A percentile compares a stretch with the other conserved stretches of the same genome.
Conservation (phyloP, 805 yeast species). For the Metschnikowia rubicola region DNA sequence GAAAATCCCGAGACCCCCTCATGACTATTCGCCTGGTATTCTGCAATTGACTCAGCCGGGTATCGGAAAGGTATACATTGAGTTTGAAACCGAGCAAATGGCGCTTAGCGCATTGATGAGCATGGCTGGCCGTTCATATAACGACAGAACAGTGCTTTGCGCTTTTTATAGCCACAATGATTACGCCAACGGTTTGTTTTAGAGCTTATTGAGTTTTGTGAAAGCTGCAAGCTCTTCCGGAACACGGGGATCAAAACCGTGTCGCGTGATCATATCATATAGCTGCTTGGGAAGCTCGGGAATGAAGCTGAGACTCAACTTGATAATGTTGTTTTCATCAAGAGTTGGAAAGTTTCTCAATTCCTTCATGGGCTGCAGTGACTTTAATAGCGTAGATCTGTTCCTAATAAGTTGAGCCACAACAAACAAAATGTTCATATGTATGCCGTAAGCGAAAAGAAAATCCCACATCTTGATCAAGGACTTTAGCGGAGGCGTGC, state of each 20-base stretch:
- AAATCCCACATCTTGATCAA: constrained; percentile 85
- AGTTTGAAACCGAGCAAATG: constrained; percentile 49
- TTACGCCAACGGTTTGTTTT: constrained; percentile 42
- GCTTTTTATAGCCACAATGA: constrained; percentile 60
- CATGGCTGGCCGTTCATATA: constrained; percentile 63
- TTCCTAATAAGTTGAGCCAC: constrained; percentile 78
- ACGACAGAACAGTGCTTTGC: constrained; percentile 66
- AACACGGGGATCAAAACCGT: constrained; percentile 52
- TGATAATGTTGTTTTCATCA: constrained; percentile 70
- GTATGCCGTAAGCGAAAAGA: constrained; percentile 85
- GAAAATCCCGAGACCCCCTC: constrained; percentile 60
- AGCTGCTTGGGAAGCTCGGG: constrained; percentile 67
- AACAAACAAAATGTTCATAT: constrained; percentile 77
- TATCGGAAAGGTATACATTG: constrained; percentile 69
- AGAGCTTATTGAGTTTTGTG: constrained; percentile 9
- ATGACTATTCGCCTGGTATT: constrained; percentile 42
- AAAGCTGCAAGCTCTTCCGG: constrained; percentile 30
- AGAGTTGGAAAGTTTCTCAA: constrained; percentile 70
- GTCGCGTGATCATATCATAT: constrained; percentile 61
- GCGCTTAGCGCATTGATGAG: constrained; percentile 57
- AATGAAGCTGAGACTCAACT: constrained; percentile 74
- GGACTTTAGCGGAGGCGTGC: constrained; percentile 79
- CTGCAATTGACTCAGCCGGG: constrained; percentile 46
- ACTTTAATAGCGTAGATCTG: constrained; percentile 56
- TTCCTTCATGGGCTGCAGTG: constrained; percentile 69